Percentiles rank a stretch among this genome's conserved stretches.
Conservation (phyloP, 2,329 filamentous ascomycete genomes). For the Rhexocercosporidium sp. region DNA sequence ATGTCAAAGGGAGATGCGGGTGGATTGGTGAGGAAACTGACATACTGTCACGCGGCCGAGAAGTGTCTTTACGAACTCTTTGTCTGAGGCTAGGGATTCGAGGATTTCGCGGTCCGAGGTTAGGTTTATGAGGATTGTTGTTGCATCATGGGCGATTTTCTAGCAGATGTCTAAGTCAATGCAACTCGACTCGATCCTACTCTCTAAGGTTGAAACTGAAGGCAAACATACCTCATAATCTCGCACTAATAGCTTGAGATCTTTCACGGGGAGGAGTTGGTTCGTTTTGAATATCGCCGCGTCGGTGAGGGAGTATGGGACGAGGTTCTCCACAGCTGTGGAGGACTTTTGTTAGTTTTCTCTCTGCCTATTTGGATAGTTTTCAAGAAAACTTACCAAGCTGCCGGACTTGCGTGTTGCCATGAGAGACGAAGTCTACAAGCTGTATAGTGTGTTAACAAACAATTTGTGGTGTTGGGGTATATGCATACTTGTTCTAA, state of each 20-base stretch:
- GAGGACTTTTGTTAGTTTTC: conserved; percentile 28
- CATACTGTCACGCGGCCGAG: conserved; percentile 76
- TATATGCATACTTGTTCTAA: conserved; percentile 69
- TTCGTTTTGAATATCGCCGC: conserved; percentile 84
- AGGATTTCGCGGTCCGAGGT: conserved; percentile 79
- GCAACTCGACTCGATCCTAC: conserved; percentile 26
- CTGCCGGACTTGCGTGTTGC: conserved; percentile 87
- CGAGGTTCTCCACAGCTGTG: conserved; percentile 80
- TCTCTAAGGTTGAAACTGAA: background rate
- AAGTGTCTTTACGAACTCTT: conserved; percentile 78
- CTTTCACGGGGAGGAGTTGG: conserved; percentile 77
- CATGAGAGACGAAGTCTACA: conserved; percentile 91
- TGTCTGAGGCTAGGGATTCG: conserved; percentile 74
- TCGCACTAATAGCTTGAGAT: conserved; percentile 84
- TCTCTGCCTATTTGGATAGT: background rate
- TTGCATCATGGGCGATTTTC: conserved; percentile 90
- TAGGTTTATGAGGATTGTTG: conserved; percentile 89
- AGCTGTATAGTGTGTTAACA: conserved; percentile 58
- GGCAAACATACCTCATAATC: conserved; percentile 71
- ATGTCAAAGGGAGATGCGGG: background rate
- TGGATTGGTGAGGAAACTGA: conserved; percentile 49
- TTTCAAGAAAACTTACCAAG: conserved; percentile 59
- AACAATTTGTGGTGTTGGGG: background rate
- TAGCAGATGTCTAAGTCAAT: conserved; percentile 46
- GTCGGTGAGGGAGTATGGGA: conserved; percentile 78